phyloP scores from a whole-genome alignment of 169 alveolate genomes.

The Plasmodium coatneyi region DNA sequence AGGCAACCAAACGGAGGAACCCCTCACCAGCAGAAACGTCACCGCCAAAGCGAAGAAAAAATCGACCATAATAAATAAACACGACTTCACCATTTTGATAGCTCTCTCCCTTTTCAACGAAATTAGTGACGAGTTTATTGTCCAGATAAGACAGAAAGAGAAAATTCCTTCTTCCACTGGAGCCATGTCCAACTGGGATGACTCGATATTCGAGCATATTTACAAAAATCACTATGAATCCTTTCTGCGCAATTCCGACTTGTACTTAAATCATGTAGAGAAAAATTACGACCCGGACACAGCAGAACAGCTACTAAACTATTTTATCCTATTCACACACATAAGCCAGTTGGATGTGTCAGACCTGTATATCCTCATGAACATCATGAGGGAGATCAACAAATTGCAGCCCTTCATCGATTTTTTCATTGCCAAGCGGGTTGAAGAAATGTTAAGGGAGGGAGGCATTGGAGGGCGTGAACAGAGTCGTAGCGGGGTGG shows the following conservation, averaged over 20 bases:
- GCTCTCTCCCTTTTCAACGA: constrained; percentile 56
- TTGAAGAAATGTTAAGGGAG: constrained; percentile 19
- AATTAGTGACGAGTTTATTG: constrained; percentile 40
- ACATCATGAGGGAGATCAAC: constrained; percentile 25
- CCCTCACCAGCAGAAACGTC: background rate
- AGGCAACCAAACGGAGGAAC: background rate
- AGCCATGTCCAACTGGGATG: background rate
- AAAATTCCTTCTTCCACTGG: background rate
- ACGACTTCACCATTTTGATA: constrained; percentile 37
- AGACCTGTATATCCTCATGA: constrained; percentile 27
- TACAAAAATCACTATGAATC: constrained; percentile 9
- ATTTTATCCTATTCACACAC: constrained; percentile 57
- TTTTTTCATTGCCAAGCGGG: constrained; percentile 53
- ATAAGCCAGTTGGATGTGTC: constrained; percentile 31
- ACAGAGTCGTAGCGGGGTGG: background rate
- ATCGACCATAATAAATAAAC: constrained; percentile 11
- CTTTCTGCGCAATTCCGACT: constrained; percentile 34
- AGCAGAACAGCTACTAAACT: constrained; percentile 55
- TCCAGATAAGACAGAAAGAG: constrained; percentile 41
- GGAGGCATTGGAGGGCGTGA: background rate
- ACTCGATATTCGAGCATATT: constrained; percentile 41
- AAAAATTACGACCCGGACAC: constrained; percentile 26
- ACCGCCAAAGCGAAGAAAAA: constrained; percentile 31
- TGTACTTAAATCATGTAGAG: constrained; percentile 10
- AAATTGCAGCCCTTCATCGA: constrained; percentile 39